Evolutionary conservation across 441 rosid species (phyloP), one percentile per base, ranked within the genome.

Genomic region (Rhodomyrtus psidioides): DNA sequence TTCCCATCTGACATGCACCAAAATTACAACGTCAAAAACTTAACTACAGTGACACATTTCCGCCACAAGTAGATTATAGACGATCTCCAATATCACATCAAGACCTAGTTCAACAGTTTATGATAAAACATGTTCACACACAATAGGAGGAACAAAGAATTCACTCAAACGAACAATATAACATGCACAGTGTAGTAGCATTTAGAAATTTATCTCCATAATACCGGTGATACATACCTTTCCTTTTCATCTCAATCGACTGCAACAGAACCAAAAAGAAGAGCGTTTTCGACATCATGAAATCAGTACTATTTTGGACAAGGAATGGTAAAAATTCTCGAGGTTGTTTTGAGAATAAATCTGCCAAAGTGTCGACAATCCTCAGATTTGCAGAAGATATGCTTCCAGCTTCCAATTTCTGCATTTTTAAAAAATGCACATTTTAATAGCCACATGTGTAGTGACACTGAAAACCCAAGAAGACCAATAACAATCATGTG

Each of bases 191-290:
- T 21, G 79, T 39, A 70, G 39, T 70, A 12, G 49, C 23, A 70
- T 34, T 70, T 39, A 70, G 49, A 70, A 21, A 21, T 70, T 62
- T 82, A 82, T 30, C 14, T 82, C 59, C 42, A 75, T 14, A 24
- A 53, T 28, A 76, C 79, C n/a, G 23, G 81, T 70, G 84, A 86
- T 81, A 85, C 91, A 85, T 92, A 94, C 98, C 89, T 79, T 86
- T 89, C 82, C 84, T 90, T 58, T 82, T 62, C 86, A 83, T 86
- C 65, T 81, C 56, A 86, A 94, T 87, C 44, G 98, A 93, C 83
- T 94, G 97, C 96, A 96, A 91, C 89, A 97, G 85, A 88, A 95
- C 83, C 93, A 96, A 87, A 91, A 93, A 89, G 89, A 95, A 89
- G 65, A 98, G 91, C 4, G 95, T 94, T 95, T 94, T 95, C 44